Evolutionary conservation across 345 rosid genomes (phyloP).

Genomic region (Mallotus nudiflorus): DNA sequence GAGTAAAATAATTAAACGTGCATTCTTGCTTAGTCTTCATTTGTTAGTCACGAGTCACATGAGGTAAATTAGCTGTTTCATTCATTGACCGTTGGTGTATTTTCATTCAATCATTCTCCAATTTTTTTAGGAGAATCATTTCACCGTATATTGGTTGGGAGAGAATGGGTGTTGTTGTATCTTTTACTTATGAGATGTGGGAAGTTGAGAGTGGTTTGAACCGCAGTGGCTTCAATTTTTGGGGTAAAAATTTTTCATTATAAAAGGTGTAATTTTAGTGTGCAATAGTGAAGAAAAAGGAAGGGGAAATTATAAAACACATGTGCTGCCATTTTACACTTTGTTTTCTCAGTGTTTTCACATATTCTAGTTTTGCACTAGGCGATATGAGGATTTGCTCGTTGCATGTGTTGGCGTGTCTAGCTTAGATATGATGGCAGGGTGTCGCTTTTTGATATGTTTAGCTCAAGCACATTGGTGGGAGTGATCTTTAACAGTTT

Average conservation of each 20-base stretch:
- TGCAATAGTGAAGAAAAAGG: constrained; percentile 11
- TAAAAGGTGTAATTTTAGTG: constrained; percentile 32
- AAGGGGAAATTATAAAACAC: neutral
- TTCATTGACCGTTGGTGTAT: constrained; percentile 31
- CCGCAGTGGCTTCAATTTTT: constrained; percentile 35
- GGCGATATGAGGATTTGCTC: neutral
- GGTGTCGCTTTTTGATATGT: no score
- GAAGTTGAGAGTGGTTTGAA: constrained; percentile 29
- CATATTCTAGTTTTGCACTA: neutral
- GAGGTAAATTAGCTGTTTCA: constrained; percentile 27
- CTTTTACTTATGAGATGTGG: constrained; percentile 20
- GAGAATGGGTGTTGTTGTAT: constrained; percentile 36
- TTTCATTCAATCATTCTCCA: constrained; percentile 36
- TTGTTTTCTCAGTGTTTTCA: neutral
- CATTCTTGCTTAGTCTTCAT: constrained; percentile 49
- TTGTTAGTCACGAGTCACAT: constrained; percentile 2
- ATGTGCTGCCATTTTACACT: neutral
- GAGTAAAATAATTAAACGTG: constrained; percentile 22
- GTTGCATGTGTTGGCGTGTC: no score
- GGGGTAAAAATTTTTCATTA: constrained; percentile 36
- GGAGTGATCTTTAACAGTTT: no score
- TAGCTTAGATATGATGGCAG: no score
- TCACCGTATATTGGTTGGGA: constrained; percentile 25
- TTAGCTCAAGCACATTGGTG: no score
- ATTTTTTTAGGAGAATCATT: constrained; percentile 52